These are phyloP conservation scores for Geotrichum bryndzae DNA, from an alignment of 1,139 yeast genomes.

Conservation along the genomic window DNA sequence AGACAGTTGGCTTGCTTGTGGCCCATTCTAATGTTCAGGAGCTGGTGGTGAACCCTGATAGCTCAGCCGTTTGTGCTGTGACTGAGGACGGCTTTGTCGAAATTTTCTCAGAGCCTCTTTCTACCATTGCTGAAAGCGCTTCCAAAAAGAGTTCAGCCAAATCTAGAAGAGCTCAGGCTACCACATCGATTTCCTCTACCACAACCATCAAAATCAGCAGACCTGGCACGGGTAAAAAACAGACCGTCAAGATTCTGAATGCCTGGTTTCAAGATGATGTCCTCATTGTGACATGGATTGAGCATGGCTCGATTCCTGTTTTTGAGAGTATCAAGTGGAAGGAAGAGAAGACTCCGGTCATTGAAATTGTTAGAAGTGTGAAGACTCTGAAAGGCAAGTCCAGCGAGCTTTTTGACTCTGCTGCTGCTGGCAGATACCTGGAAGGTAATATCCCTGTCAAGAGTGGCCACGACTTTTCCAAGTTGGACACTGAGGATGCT, in stretches of 20 bases:
- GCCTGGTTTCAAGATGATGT: conserved; percentile 40
- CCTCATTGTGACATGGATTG: conserved; percentile 61
- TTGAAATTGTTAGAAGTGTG: conserved; percentile 23
- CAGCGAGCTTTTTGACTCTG: conserved; percentile 58
- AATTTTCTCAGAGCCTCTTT: conserved; percentile 53
- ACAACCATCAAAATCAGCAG: conserved; percentile 24
- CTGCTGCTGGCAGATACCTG: conserved; percentile 58
- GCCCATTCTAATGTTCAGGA: conserved; percentile 56
- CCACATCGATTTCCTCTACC: conserved; percentile 23
- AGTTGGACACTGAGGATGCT: conserved; percentile 36
- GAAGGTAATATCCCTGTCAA: conserved; percentile 57
- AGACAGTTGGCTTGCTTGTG: conserved; percentile 50
- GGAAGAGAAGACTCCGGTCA: conserved; percentile 30
- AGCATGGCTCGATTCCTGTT: conserved; percentile 57
- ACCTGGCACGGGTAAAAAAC: conserved; percentile 20
- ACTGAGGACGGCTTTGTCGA: conserved; percentile 65
- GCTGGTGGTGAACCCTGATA: conserved; percentile 35
- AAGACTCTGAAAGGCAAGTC: conserved; percentile 19
- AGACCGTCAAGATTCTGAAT: conserved; percentile 29
- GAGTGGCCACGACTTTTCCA: conserved; percentile 44
- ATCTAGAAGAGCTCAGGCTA: conserved; percentile 32
- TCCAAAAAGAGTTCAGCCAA: conserved; percentile 18
- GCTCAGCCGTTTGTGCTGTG: conserved; percentile 46
- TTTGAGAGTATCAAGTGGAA: conserved; percentile 60
- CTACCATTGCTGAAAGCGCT: conserved; percentile 17